Evolutionary conservation across 2,329 filamentous ascomycete species (phyloP).

Genomic region (Calonectria henricotiae): DNA sequence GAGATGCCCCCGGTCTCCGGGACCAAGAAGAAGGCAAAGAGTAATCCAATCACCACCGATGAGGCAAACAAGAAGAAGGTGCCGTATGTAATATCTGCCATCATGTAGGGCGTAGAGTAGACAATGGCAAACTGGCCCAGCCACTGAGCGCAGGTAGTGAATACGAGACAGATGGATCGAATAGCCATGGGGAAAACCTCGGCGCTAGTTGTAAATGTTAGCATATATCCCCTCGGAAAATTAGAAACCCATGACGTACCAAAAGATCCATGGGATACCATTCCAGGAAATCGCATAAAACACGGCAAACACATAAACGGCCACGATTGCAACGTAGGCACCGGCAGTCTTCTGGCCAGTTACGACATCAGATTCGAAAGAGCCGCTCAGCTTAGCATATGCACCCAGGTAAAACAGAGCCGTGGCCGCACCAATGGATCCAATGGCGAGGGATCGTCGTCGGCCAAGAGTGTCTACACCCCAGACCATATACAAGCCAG

Average conservation of each 20-base stretch:
- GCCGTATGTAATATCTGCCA: slow-evolving; percentile 42
- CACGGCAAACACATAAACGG: slow-evolving; percentile 36
- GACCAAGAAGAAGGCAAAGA: slow-evolving; percentile 38
- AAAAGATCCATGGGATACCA: slow-evolving; percentile 42
- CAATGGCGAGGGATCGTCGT: slow-evolving; percentile 32
- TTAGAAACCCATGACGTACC: slow-evolving; percentile 33
- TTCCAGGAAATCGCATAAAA: slow-evolving; percentile 30
- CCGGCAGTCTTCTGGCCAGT: slow-evolving; percentile 2
- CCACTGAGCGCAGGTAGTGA: slow-evolving; percentile 53
- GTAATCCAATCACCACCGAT: slow-evolving; percentile 33
- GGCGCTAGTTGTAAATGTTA: slow-evolving; percentile 26
- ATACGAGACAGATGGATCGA: slow-evolving; percentile 49
- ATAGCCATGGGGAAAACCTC: slow-evolving; percentile 53
- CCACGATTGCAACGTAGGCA: slow-evolving; percentile 38
- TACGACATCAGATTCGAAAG: slow-evolving; percentile 17
- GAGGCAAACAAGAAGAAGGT: slow-evolving; percentile 42
- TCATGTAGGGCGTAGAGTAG: slow-evolving; percentile 54
- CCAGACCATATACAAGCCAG: slow-evolving; percentile 38
- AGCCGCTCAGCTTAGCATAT: slow-evolving; percentile 33
- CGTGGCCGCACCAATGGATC: slow-evolving; percentile 29
- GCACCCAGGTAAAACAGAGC: slow-evolving; percentile 36
- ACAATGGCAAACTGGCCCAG: slow-evolving; percentile 53
- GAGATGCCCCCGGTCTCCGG: slow-evolving; percentile 48
- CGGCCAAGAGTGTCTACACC: slow-evolving; percentile 36
- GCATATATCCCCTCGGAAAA: too few relatives aligned